A percentile compares a stretch with the other conserved stretches of the same genome.
Conservation (phyloP, 225 moss, liverwort and hornwort species). For the Climacium dendroides region DNA sequence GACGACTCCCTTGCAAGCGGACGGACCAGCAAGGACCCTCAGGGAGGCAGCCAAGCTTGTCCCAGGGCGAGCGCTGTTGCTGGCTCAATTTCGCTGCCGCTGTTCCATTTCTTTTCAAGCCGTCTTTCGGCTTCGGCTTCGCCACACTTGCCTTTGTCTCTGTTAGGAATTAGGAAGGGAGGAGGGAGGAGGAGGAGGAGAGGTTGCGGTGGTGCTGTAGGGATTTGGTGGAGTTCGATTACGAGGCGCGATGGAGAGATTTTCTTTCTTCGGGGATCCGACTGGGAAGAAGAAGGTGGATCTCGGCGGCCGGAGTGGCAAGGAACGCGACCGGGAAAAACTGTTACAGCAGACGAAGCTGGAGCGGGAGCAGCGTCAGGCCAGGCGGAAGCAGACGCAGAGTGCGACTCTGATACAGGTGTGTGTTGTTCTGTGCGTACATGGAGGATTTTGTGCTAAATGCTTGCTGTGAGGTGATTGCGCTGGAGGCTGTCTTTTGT, state of each 20-base stretch:
- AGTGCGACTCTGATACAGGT: conserved; percentile 90
- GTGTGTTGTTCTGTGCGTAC: background rate
- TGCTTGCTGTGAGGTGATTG: background rate
- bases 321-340: conserved; percentile 84
- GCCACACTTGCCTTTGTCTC: background rate
- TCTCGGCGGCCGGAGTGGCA: conserved; percentile 88
- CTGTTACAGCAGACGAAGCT: conserved; percentile 65
- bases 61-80: background rate
- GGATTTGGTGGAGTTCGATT: background rate
- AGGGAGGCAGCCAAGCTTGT: background rate
- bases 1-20: background rate
- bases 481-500: background rate
- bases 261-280: conserved; percentile 88
- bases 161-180: background rate
- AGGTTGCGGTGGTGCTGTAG: background rate
- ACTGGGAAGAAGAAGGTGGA: conserved; percentile 93
- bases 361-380: conserved; percentile 82
- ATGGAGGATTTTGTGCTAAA: background rate
- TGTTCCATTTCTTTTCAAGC: background rate
- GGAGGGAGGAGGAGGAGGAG: background rate
- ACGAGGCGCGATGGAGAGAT: conserved; percentile 26
- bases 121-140: background rate
- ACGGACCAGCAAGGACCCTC: background rate
- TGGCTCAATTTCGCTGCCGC: background rate
- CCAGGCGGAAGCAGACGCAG: conserved; percentile 52